phyloP scores from a whole-genome alignment of 495 filamentous ascomycete genomes.

The Chaetomidium leptoderma region DNA sequence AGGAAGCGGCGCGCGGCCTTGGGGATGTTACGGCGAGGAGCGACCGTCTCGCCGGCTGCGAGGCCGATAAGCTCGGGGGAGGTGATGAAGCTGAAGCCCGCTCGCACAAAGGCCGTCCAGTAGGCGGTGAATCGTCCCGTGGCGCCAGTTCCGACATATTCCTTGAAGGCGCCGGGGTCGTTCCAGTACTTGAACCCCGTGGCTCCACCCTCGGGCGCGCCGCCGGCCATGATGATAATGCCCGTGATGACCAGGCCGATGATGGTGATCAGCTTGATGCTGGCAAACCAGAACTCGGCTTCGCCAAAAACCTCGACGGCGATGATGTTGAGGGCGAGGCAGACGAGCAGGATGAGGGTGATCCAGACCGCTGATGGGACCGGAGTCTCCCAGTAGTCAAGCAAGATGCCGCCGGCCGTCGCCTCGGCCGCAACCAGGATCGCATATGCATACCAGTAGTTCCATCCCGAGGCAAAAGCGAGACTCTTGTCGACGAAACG shows the following conservation, averaged over 20 bases:
- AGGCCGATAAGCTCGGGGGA: conserved; percentile 52
- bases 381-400: conserved; percentile 52
- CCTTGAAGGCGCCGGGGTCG: conserved; percentile 64
- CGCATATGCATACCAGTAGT: conserved; percentile 55
- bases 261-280: conserved; percentile 67
- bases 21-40: conserved; percentile 69
- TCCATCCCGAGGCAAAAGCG: conserved; percentile 80
- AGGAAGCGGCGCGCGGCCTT: conserved; percentile 68
- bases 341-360: conserved; percentile 45
- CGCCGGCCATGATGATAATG: conserved; percentile 68
- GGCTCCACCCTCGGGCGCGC: conserved; percentile 51
- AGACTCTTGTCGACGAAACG: conserved; percentile 71
- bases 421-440: conserved; percentile 49
- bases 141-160: conserved; percentile 50
- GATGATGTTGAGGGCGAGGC: conserved; percentile 44
- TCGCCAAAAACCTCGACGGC: conserved; percentile 56
- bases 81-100: conserved; percentile 49
- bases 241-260: conserved; percentile 64
- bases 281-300: conserved; percentile 61
- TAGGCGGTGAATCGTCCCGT: conserved; percentile 48
- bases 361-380: conserved; percentile 59
- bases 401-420: conserved; percentile 48
- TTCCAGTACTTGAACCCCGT: conserved; percentile 68
- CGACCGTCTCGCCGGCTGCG: conserved; percentile 73
- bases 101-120: conserved; percentile 45